Evolutionary conservation across 495 filamentous ascomycete genomes (phyloP).

Genomic region (Saxophila tyrrhenica): DNA sequence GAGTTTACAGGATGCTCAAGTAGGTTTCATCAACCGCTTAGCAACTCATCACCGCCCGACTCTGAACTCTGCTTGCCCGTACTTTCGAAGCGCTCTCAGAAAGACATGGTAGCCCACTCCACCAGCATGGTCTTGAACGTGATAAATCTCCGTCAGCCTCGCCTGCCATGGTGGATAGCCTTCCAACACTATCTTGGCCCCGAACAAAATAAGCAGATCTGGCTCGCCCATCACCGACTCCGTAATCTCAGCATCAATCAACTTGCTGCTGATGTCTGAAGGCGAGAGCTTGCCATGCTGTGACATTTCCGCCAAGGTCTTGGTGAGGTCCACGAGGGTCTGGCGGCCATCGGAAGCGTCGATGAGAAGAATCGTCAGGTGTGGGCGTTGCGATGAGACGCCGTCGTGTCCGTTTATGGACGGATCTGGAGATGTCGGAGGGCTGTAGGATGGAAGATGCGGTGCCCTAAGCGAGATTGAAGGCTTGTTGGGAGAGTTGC

Average conservation of each 20-base stretch:
- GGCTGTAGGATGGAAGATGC: slow-evolving; percentile 47
- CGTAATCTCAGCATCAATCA: slow-evolving; percentile 82
- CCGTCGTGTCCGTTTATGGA: background rate
- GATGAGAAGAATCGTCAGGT: slow-evolving; percentile 73
- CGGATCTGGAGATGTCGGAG: slow-evolving; percentile 26
- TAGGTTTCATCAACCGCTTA: no score
- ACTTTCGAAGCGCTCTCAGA: slow-evolving; percentile 69
- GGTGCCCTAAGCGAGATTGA: slow-evolving; percentile 63
- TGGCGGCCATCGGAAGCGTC: slow-evolving; percentile 81
- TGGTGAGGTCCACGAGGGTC: slow-evolving; percentile 89
- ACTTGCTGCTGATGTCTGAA: slow-evolving; percentile 66
- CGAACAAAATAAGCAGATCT: slow-evolving; percentile 79
- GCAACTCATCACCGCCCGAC: background rate
- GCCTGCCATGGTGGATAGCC: slow-evolving; percentile 97
- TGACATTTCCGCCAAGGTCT: slow-evolving; percentile 87
- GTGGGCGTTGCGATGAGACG: slow-evolving; percentile 17
- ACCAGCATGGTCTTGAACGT: slow-evolving; percentile 55
- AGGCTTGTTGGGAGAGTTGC: slow-evolving; percentile 52
- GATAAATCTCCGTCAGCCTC: slow-evolving; percentile 82
- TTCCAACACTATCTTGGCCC: slow-evolving; percentile 64
- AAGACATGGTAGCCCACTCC: slow-evolving; percentile 87
- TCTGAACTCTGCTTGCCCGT: slow-evolving; percentile 55
- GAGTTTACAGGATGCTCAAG: no score
- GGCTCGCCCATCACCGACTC: slow-evolving; percentile 69
- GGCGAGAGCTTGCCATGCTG: slow-evolving; percentile 73